Conservation (phyloP, 2,329 filamentous ascomycete species). For the Fusarium beomiforme region DNA sequence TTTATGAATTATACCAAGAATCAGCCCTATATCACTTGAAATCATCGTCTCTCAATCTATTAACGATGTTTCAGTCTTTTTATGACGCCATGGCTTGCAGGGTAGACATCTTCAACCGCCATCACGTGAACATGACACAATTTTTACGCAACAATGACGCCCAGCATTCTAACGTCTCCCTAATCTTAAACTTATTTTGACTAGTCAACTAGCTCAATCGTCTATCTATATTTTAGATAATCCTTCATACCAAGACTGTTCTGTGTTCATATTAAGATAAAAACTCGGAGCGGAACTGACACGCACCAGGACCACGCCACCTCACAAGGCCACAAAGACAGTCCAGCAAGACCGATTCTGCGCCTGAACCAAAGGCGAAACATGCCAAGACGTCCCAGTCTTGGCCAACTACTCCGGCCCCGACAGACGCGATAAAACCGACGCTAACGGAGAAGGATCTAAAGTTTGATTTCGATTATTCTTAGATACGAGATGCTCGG, state of each 20-base stretch:
- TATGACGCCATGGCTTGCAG: too few species aligned
- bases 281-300: conserved; percentile 3
- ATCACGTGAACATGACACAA: neutral
- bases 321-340: neutral
- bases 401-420: neutral
- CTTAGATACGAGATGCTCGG: conserved; percentile 21
- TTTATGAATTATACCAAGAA: too few species aligned
- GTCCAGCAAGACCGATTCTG: neutral
- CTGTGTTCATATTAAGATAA: neutral
- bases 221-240: neutral
- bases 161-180: neutral
- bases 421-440: neutral
- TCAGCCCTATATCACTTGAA: too few species aligned
- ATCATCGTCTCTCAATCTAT: too few species aligned
- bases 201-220: neutral
- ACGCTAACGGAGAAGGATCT: conserved; percentile 10
- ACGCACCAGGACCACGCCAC: neutral
- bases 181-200: neutral
- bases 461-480: conserved; percentile 27
- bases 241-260: neutral
- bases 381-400: neutral
- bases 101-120: too few species aligned
- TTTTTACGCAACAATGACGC: neutral
- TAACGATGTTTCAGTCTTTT: too few species aligned
- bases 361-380: neutral